These are phyloP conservation scores for Leccinum insigne DNA, from an alignment of 1,284 basidiomycete species.

Conservation along the genomic window DNA sequence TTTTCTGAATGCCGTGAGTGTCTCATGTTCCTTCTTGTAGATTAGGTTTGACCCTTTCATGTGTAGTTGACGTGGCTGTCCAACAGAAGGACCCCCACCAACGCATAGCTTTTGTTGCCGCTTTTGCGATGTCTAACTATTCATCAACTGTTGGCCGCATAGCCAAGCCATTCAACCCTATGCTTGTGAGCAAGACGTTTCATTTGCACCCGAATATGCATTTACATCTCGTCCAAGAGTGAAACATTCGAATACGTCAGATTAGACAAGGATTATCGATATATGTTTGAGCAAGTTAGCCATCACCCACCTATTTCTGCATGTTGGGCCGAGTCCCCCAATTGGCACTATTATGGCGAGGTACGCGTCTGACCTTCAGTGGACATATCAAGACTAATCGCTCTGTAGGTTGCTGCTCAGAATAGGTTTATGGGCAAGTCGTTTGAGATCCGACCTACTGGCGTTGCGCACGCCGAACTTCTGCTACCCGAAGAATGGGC, in stretches of 20 bases:
- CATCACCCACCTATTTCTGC: conserved; percentile 99
- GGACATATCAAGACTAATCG: background rate
- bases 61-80: conserved; percentile 80
- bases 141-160: conserved; percentile 94
- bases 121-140: conserved; percentile 99
- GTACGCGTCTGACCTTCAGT: conserved; percentile 35
- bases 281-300: conserved; percentile 94
- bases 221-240: conserved; percentile 36
- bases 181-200: conserved; percentile 56
- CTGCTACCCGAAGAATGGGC: conserved; percentile 72
- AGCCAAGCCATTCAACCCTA: conserved; percentile 95
- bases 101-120: conserved; percentile 92
- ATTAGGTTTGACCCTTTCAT: conserved; percentile 2
- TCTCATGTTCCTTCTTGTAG: conserved; percentile 1
- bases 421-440: conserved; percentile 96
- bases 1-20: conserved; percentile 87
- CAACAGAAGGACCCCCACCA: conserved; percentile 77
- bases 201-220: background rate
- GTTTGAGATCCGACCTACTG: conserved; percentile 96
- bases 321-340: conserved; percentile 90
- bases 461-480: conserved; percentile 89
- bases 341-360: conserved; percentile 94
- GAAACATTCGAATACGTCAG: conserved; percentile 97
- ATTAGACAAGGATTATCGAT: conserved; percentile 88
- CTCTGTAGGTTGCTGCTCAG: conserved; percentile 77